phyloP scores from a whole-genome alignment of 306 rosid species.

The Vicia villosa region DNA sequence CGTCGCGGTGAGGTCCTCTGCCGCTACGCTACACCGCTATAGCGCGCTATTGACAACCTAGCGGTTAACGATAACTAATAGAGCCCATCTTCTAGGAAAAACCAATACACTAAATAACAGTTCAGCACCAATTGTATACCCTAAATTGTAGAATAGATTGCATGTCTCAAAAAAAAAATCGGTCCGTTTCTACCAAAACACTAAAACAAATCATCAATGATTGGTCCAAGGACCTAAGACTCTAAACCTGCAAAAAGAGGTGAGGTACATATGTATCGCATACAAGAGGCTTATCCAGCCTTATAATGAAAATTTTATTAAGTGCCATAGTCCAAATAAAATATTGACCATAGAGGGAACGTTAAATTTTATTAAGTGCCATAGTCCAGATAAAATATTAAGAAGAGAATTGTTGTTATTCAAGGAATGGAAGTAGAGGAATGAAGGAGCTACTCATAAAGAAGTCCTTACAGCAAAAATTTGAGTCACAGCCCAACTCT shows the following conservation, averaged over 20 bases:
- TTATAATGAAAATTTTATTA: neutral
- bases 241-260: neutral
- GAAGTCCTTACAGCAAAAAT: neutral
- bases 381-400: neutral
- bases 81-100: neutral
- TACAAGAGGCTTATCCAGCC: neutral
- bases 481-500: neutral
- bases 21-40: too few species aligned
- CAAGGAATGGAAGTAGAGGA: neutral
- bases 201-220: neutral
- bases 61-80: neutral
- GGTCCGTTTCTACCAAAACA: neutral
- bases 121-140: neutral
- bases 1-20: too few species aligned
- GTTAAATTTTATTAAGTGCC: neutral
- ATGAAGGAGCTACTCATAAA: neutral
- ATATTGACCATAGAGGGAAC: neutral
- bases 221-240: conserved; percentile 4
- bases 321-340: neutral
- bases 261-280: neutral
- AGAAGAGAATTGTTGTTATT: neutral
- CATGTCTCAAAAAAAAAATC: neutral
- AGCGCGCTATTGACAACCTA: too few species aligned
- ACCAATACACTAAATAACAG: neutral
- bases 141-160: conserved; percentile 8